Evolutionary conservation across 768 basidiomycete species (phyloP).

Genomic region (Lactarius hengduanensis): DNA sequence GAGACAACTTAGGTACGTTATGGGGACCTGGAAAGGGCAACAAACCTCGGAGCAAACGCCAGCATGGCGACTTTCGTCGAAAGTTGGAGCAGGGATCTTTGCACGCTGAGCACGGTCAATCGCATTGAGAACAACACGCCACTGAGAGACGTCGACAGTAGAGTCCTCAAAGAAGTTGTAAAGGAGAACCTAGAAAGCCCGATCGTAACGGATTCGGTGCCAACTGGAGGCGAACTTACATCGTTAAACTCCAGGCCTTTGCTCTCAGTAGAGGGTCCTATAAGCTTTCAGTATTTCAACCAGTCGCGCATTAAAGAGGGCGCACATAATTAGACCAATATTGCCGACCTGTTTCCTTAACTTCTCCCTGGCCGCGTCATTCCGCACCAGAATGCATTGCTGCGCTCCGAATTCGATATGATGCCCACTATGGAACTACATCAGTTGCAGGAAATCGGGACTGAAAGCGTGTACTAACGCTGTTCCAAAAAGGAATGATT

Average conservation of each 20-base stretch:
- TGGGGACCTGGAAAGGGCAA: not conserved
- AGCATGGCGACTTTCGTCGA: conserved; percentile 50
- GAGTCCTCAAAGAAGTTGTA: conserved; percentile 73
- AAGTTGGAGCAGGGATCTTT: conserved; percentile 41
- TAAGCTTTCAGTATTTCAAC: not conserved
- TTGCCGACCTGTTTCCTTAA: conserved; percentile 33
- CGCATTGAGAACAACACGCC: conserved; percentile 54
- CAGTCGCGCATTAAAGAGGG: not conserved
- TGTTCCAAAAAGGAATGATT: conserved; percentile 38
- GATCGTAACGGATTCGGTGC: not conserved
- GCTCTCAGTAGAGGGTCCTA: conserved; percentile 55
- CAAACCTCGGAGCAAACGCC: conserved; percentile 27
- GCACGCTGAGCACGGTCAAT: conserved; percentile 30
- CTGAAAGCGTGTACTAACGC: conserved; percentile 28
- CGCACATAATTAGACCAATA: conserved; percentile 31
- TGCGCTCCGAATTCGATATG: conserved; percentile 34
- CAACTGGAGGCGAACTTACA: conserved; percentile 34
- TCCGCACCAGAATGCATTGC: conserved; percentile 39
- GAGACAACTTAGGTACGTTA: not conserved
- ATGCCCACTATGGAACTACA: conserved; percentile 16
- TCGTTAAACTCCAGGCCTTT: conserved; percentile 69
- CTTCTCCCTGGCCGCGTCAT: conserved; percentile 34
- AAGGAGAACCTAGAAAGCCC: conserved; percentile 51
- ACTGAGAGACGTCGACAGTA: conserved; percentile 44
- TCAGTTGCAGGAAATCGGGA: conserved; percentile 9